Evolutionary conservation across 306 rosid species (phyloP), one percentile per base, ranked within the genome.

Genomic region (Senna tora): DNA sequence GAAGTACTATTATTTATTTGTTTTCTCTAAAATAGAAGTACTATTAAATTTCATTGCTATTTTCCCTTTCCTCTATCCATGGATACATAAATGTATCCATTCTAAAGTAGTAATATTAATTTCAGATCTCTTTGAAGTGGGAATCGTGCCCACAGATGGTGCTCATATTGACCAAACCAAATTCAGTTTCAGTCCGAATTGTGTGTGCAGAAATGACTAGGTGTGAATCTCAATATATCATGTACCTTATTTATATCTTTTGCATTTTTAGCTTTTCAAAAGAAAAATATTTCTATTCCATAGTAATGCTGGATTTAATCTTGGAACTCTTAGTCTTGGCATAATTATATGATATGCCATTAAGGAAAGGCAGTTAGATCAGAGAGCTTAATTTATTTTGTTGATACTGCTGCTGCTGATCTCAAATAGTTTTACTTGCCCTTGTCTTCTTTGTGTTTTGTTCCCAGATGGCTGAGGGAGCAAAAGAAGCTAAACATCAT

Each of bases 101-200:
- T 25, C 30, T 25, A 25, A 25, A 25, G n/a, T n/a, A 25, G 30
- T 25, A 25, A 1, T 73, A 53, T 84, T 77, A 60, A 72, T 89
- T 86, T 69, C 95, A 94, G 98, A 94, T 94, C 66, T 87, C 96
- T 78, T 78, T 94, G 88, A 91, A 84, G 82, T 94, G 98, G 98
- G 95, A 94, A 81, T 89, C 97, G 62, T 39, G 68, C 69, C 98
- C 98, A 50, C 98, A 85, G 88, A 91, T 92, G 9, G 96, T 91
- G 79, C 96, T 94, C 83, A 82, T 94, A 80, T 71, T 94, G 92
- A 87, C 95, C 43, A 94, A 94, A 84, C 98, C 98, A 77, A 91
- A 94, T 79, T 94, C 98, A 30, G 71, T 74, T 75, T 77, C 96
- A 12, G 97, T 94, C 84, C 92, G 20, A 82, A 79, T 84, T 79